Percentiles rank a stretch among this genome's conserved stretches.
These are phyloP conservation scores for Ceratobasidium sp. DNA, from an alignment of 1,284 basidiomycete genomes.

Conservation along the genomic window DNA sequence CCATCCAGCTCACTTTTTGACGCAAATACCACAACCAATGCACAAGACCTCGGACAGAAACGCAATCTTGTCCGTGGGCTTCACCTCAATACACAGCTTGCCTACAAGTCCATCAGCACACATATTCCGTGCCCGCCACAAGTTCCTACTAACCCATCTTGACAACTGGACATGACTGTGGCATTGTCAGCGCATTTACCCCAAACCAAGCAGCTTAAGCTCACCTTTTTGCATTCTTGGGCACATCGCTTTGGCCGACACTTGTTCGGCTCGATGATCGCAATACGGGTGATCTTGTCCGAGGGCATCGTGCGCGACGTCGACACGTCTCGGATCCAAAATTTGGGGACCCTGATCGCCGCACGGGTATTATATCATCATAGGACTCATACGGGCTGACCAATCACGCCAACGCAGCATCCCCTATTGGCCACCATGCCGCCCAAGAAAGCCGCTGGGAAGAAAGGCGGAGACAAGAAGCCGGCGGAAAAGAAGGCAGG, in stretches of 20 bases:
- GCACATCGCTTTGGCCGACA: conserved; percentile 94
- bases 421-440: conserved; percentile 37
- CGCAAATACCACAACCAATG: conserved; percentile 98
- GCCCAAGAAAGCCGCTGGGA: conserved; percentile 27
- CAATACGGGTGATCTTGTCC: conserved; percentile 95
- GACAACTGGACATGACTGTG: conserved; percentile 93
- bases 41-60: conserved; percentile 97
- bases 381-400: no score
- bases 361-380: neutral
- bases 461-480: conserved; percentile 35
- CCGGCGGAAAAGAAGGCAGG: conserved; percentile 36
- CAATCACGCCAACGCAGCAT: neutral
- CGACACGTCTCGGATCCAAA: conserved; percentile 23
- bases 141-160: conserved; percentile 82
- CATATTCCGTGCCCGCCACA: conserved; percentile 22
- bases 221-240: conserved; percentile 90
- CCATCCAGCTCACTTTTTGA: conserved; percentile 82
- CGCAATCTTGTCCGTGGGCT: conserved; percentile 91
- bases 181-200: conserved; percentile 41
- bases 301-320: conserved; percentile 50
- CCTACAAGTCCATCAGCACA: conserved; percentile 60
- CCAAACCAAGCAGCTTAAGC: conserved; percentile 43
- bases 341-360: conserved; percentile 35
- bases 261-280: conserved; percentile 91
- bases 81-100: conserved; percentile 97